phyloP scores from a whole-genome alignment of 2,329 filamentous ascomycete genomes.

The Neoarthrinium moseri region DNA sequence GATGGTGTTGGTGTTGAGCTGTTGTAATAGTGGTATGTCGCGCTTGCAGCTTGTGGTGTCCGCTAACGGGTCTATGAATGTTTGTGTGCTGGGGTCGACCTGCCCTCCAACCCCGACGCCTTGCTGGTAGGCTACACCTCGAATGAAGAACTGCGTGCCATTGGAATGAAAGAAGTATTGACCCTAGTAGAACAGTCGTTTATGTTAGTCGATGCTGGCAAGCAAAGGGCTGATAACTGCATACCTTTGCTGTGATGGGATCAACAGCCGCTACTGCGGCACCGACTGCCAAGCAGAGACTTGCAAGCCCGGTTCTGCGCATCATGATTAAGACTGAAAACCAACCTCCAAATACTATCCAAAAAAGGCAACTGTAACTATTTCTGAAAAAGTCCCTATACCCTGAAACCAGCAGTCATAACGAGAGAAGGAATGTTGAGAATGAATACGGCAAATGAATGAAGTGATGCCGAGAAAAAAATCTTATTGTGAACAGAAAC shows the following conservation, averaged over 20 bases:
- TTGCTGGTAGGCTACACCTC: constrained; percentile 73
- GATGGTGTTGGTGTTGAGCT: constrained; percentile 69
- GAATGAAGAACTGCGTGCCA: constrained; percentile 50
- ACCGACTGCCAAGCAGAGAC: too few relatives aligned
- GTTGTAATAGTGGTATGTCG: constrained; percentile 63
- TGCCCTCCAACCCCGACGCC: constrained; percentile 44
- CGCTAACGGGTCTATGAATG: constrained; percentile 67
- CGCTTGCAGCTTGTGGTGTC: constrained; percentile 60
- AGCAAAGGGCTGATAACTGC: background rate
- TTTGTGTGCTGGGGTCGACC: constrained; percentile 27
- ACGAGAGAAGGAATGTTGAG: too few relatives aligned
- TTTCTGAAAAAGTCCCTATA: too few relatives aligned
- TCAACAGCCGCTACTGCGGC: constrained; percentile 11
- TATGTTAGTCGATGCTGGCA: background rate
- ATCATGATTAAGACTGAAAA: too few relatives aligned
- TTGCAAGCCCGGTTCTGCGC: too few relatives aligned
- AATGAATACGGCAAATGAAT: too few relatives aligned
- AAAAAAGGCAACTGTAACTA: too few relatives aligned
- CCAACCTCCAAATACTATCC: too few relatives aligned
- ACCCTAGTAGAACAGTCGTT: constrained; percentile 6
- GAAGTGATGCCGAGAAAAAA: too few relatives aligned
- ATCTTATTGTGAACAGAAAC: too few relatives aligned
- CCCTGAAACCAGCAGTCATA: too few relatives aligned
- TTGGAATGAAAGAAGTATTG: constrained; percentile 61
- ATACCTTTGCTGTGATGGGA: constrained; percentile 16